A percentile compares a stretch with the other conserved stretches of the same genome.
Evolutionary conservation across 768 basidiomycete genomes (phyloP).

Genomic region (Hypsizygus marmoreus): DNA sequence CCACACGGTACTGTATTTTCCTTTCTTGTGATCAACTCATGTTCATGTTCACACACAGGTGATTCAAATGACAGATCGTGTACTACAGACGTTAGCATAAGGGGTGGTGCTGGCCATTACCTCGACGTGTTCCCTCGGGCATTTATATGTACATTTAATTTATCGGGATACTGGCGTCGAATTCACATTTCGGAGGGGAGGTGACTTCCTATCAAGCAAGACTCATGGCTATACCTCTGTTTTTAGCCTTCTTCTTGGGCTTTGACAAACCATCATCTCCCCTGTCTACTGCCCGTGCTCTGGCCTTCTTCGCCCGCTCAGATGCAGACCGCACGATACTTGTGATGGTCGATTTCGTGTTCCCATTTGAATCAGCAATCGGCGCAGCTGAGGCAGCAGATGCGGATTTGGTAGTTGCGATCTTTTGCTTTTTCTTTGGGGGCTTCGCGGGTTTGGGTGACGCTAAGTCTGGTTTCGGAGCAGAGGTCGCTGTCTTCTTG

Average conservation of each 20-base stretch:
- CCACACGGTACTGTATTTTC: conserved; percentile 64
- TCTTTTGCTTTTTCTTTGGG: conserved; percentile 20
- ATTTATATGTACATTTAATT: conserved; percentile 9
- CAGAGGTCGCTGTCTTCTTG: conserved; percentile 10
- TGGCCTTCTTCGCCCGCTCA: conserved; percentile 38
- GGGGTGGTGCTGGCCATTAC: neutral
- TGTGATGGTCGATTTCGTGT: conserved; percentile 18
- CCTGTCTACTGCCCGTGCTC: conserved; percentile 24
- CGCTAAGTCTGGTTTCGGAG: neutral
- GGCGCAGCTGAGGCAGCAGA: conserved; percentile 3
- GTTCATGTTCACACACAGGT: conserved; percentile 44
- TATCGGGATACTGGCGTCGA: too few relatives aligned
- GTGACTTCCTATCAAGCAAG: too few relatives aligned
- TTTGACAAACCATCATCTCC: conserved; percentile 6
- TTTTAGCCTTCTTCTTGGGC: neutral
- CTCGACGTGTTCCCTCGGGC: conserved; percentile 7
- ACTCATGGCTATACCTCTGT: neutral
- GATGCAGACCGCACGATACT: conserved; percentile 39
- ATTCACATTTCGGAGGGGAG: too few relatives aligned
- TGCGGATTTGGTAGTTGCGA: conserved; percentile 13
- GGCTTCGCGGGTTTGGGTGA: conserved; percentile 2
- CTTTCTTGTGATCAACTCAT: neutral
- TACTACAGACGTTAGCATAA: conserved; percentile 59
- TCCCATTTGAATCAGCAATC: conserved; percentile 6
- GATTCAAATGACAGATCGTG: conserved; percentile 62